Evolutionary conservation across 2,329 filamentous ascomycete genomes (phyloP).

Genomic region (Cladosporium sp.): DNA sequence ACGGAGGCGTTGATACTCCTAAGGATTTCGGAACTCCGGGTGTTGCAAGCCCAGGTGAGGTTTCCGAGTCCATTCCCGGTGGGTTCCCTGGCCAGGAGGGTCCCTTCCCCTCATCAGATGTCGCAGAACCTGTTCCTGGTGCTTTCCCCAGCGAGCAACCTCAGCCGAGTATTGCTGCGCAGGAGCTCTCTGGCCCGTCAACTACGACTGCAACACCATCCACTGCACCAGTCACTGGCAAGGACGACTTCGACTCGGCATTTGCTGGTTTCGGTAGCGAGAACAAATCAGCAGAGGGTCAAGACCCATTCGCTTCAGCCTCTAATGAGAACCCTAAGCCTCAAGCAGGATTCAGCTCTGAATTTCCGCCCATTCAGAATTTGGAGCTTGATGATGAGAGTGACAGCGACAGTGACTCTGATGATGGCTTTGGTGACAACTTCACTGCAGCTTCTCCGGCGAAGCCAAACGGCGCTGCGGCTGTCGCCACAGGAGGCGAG

Average conservation of each 20-base stretch:
- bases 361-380: constrained; percentile 93
- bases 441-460: constrained; percentile 64
- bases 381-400: constrained; percentile 79
- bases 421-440: constrained; percentile 81
- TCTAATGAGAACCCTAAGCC: constrained; percentile 33
- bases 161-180: constrained; percentile 9
- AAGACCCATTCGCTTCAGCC: constrained; percentile 41
- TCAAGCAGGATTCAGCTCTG: constrained; percentile 40
- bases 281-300: constrained; percentile 21
- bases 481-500: constrained; percentile 3
- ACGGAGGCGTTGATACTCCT: constrained; percentile 26
- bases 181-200: constrained; percentile 45
- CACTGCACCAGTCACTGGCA: constrained; percentile 37
- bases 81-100: constrained; percentile 40
- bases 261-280: constrained; percentile 66
- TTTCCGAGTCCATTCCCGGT: constrained; percentile 40
- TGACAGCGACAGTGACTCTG: constrained; percentile 71
- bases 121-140: constrained; percentile 1
- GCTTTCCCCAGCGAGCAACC: constrained; percentile 9
- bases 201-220: constrained; percentile 41
- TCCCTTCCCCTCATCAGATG: background rate
- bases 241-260: constrained; percentile 80
- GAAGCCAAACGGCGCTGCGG: constrained; percentile 6
- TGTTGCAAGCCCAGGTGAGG: background rate
- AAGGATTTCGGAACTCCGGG: constrained; percentile 15